phyloP scores from a whole-genome alignment of 106 monocot genomes.

The Agapanthus africanus region DNA sequence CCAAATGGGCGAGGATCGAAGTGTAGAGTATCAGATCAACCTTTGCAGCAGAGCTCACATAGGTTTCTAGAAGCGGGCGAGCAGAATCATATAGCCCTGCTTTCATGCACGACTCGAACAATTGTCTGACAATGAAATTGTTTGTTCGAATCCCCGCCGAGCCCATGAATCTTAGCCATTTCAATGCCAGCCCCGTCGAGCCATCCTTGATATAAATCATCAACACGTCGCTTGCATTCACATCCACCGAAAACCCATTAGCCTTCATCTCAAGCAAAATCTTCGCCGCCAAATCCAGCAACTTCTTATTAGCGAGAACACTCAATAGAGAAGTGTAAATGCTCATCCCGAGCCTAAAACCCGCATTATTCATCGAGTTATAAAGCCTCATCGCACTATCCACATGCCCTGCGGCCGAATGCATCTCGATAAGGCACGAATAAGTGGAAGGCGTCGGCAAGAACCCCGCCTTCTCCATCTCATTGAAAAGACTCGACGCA shows the following conservation, averaged over 20 bases:
- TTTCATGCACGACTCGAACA: constrained; percentile 95
- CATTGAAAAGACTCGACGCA: constrained; percentile 50
- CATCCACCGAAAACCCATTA: constrained; percentile 72
- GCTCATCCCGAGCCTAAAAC: constrained; percentile 60
- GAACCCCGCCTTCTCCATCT: constrained; percentile 94
- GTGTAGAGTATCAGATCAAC: constrained; percentile 93
- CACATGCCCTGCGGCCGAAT: constrained; percentile 57
- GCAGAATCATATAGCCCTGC: constrained; percentile 62
- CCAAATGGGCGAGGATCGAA: constrained; percentile 82
- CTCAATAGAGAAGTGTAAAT: constrained; percentile 58
- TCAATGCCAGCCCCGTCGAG: constrained; percentile 64
- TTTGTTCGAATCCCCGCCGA: constrained; percentile 86
- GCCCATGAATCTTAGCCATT: constrained; percentile 90
- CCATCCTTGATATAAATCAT: constrained; percentile 94
- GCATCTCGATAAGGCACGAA: constrained; percentile 70
- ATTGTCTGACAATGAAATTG: constrained; percentile 79
- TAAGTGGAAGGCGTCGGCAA: constrained; percentile 77
- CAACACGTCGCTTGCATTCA: constrained; percentile 84
- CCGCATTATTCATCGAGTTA: constrained; percentile 71
- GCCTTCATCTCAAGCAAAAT: constrained; percentile 90
- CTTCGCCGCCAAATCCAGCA: constrained; percentile 88
- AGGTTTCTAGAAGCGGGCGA: constrained; percentile 64
- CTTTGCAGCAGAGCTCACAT: constrained; percentile 58
- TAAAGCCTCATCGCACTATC: constrained; percentile 74
- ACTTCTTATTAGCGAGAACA: constrained; percentile 60